phyloP scores from a whole-genome alignment of 2,329 filamentous ascomycete species.

The Ophiocordyceps polyrhachis-furcata region DNA sequence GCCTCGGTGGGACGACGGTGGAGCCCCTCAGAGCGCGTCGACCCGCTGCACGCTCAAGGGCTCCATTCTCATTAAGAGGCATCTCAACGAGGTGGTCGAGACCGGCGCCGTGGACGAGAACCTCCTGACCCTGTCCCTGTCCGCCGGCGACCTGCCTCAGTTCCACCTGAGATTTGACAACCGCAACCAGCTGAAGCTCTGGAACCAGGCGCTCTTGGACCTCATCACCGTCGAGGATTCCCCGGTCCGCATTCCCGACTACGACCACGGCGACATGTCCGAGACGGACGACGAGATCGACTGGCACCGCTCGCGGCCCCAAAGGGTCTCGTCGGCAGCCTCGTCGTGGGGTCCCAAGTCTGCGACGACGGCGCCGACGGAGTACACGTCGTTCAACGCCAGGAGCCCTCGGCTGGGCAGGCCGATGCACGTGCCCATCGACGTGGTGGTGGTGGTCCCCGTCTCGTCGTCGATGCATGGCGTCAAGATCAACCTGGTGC shows the following conservation, averaged over 20 bases:
- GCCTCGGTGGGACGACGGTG: constrained; percentile 48
- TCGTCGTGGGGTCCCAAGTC: constrained; percentile 74
- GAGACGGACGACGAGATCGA: constrained; percentile 74
- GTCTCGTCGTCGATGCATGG: constrained; percentile 98
- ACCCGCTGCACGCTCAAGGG: constrained; percentile 82
- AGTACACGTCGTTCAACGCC: constrained; percentile 61
- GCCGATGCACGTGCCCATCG: constrained; percentile 72
- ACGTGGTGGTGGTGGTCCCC: constrained; percentile 90
- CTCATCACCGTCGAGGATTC: constrained; percentile 53
- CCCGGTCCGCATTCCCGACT: constrained; percentile 51
- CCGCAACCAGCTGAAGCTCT: constrained; percentile 67
- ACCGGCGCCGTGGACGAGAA: constrained; percentile 54
- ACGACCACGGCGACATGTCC: constrained; percentile 58
- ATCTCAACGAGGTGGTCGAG: constrained; percentile 75
- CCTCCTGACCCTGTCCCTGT: constrained; percentile 73
- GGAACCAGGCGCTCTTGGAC: constrained; percentile 75
- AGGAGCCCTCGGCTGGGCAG: constrained; percentile 21
- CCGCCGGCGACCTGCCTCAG: constrained; percentile 77
- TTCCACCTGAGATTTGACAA: constrained; percentile 87
- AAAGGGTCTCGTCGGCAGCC: constrained; percentile 63
- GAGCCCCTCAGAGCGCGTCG: constrained; percentile 35
- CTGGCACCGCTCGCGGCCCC: constrained; percentile 45
- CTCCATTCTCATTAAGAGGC: constrained; percentile 95
- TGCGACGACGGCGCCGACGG: constrained; percentile 71
- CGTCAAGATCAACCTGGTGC: constrained; percentile 89